Base-by-base conservation (phyloP, 169 alveolate genomes). In the Plasmodium sp. region DNA sequence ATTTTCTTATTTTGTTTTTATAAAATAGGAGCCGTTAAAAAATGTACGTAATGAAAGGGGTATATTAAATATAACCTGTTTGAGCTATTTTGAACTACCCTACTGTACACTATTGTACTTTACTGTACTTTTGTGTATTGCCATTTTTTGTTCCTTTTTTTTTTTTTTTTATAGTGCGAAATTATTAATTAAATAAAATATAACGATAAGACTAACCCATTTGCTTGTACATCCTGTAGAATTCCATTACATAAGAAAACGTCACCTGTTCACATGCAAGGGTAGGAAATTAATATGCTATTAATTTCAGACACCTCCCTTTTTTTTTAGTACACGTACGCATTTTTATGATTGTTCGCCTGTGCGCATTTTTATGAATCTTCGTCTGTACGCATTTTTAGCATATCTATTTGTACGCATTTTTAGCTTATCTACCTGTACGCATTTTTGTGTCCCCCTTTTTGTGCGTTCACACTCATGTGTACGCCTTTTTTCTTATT, bases 261-360 rank as follows among this genome's bases (percentile, higher is more conserved):
- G 18, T 16, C 36, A 81, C 36, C 45, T 82, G 48, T 56, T 82
- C 58, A 56, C 41, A 41, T 31, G 36, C 90, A 48, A 56, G n/a
- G 16, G 81, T 82, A 18, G 90, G 90, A 82, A 82, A 82, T 82
- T 82, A 58, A 31, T 82, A 82, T 82, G 33, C 56, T 82, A 58
- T 56, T 82, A 82, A 82, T 82, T 54, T 33, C 90, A 82, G 80
- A n/a, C 71, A 82, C n/a, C 18, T 33, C 39, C 48, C 45, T 27
- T 83, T 82, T 82, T 84, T 84, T 51, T 71, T 39, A 58, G 74
- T 67, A 83, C 74, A 34, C 62, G 34, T 83, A 62, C 58, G 36
- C 75, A 31, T 84, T 84, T 84, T 41, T 84, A 27, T 81, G 31
- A 39, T 36, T n/a, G 14, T 56, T 54, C 75, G 74, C 10, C 39